Conservation (phyloP, 257 asterid genomes). For the Nicotiana noctiflora region DNA sequence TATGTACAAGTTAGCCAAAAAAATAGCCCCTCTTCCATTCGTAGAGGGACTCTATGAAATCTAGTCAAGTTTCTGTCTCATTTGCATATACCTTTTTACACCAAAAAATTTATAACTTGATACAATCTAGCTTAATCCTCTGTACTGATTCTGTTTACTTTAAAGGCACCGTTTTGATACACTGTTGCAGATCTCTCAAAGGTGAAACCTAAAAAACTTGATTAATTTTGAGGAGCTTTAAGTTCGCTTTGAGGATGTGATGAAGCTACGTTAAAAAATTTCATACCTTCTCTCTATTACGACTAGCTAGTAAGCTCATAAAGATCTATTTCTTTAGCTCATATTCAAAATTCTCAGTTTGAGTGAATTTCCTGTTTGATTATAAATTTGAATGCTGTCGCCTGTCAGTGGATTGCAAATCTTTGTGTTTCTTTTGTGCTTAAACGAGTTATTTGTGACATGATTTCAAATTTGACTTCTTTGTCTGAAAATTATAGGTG, state of each 20-base stretch:
- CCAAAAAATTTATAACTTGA: neutral
- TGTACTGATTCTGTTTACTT: neutral
- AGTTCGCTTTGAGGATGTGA: neutral
- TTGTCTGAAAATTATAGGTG: constrained; percentile 1
- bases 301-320: neutral
- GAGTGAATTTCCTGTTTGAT: neutral
- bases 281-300: neutral
- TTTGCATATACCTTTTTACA: neutral
- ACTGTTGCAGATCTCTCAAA: neutral
- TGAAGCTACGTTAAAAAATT: neutral
- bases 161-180: neutral
- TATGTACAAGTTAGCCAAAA: neutral
- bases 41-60: neutral
- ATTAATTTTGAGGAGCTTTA: neutral
- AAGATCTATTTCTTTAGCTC: neutral
- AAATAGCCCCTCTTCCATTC: neutral
- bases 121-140: neutral
- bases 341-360: neutral
- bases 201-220: neutral
- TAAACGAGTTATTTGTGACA: constrained; percentile 3
- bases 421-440: constrained; percentile 2
- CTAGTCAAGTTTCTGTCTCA: neutral
- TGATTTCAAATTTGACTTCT: constrained; percentile 1
- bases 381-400: neutral
- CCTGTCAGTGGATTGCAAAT: neutral